Evolutionary conservation across 441 rosid genomes (phyloP).

Genomic region (Adansonia rubrostipa): DNA sequence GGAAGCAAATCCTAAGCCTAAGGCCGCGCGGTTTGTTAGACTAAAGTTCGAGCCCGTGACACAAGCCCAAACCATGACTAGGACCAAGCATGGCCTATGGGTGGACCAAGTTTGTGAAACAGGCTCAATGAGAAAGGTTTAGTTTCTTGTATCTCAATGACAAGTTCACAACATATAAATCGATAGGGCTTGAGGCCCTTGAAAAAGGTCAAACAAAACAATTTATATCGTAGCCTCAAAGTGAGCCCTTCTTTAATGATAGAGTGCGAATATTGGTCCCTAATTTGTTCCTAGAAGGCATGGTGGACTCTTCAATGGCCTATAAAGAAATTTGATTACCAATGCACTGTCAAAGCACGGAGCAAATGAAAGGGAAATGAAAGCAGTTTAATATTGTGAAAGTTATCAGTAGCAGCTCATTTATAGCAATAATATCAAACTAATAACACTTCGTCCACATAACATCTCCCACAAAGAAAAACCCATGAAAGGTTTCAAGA

Average conservation of each 20-base stretch:
- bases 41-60: too few species aligned
- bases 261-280: neutral
- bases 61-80: neutral
- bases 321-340: neutral
- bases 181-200: too few species aligned
- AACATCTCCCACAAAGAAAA: neutral
- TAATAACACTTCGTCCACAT: neutral
- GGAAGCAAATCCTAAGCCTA: too few species aligned
- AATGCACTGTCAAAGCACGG: neutral
- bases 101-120: neutral
- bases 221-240: neutral
- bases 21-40: too few species aligned
- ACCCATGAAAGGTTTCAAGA: constrained; percentile 2
- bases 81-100: neutral
- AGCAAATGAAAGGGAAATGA: neutral
- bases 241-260: neutral
- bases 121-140: neutral
- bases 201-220: neutral
- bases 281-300: neutral
- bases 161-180: too few species aligned
- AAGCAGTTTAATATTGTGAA: neutral
- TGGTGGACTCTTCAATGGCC: neutral
- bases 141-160: neutral
- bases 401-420: too few species aligned
- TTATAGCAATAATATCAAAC: neutral